Evolutionary conservation across 106 monocot species (phyloP).

Genomic region (Allium sativum): DNA sequence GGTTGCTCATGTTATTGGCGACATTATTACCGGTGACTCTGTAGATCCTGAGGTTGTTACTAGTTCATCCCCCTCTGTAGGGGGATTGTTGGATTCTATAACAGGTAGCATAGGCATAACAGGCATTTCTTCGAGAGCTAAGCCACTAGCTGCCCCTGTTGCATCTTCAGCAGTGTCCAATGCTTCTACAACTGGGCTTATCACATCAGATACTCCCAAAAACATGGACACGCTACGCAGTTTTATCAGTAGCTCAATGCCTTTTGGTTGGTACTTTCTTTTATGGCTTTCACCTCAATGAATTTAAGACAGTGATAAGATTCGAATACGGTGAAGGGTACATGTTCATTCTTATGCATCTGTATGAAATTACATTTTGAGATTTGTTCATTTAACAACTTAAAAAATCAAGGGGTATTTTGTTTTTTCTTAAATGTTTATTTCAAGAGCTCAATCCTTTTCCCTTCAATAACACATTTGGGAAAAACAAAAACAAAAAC

Average conservation of each 20-base stretch:
- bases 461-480: too few relatives aligned
- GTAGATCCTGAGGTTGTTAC: conserved; percentile 67
- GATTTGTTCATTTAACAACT: too few relatives aligned
- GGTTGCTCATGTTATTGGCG: conserved; percentile 73
- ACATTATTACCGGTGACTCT: conserved; percentile 69
- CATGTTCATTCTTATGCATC: neutral
- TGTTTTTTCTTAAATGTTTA: too few relatives aligned
- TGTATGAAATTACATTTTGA: neutral
- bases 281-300: conserved; percentile 34
- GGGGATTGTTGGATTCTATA: conserved; percentile 87
- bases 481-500: too few relatives aligned
- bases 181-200: conserved; percentile 38
- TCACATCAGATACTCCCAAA: conserved; percentile 46
- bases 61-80: conserved; percentile 62
- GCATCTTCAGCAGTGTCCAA: conserved; percentile 30
- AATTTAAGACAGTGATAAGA: too few relatives aligned
- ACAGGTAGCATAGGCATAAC: conserved; percentile 93
- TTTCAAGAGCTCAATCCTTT: too few relatives aligned
- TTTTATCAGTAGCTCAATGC: conserved; percentile 84
- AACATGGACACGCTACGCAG: conserved; percentile 43
- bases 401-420: too few relatives aligned
- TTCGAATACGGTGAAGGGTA: too few relatives aligned
- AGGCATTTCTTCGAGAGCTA: conserved; percentile 64
- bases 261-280: conserved; percentile 86
- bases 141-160: conserved; percentile 58